phyloP scores from a whole-genome alignment of 192 early-diverging fungal species.

The Radiomyces spectabilis region DNA sequence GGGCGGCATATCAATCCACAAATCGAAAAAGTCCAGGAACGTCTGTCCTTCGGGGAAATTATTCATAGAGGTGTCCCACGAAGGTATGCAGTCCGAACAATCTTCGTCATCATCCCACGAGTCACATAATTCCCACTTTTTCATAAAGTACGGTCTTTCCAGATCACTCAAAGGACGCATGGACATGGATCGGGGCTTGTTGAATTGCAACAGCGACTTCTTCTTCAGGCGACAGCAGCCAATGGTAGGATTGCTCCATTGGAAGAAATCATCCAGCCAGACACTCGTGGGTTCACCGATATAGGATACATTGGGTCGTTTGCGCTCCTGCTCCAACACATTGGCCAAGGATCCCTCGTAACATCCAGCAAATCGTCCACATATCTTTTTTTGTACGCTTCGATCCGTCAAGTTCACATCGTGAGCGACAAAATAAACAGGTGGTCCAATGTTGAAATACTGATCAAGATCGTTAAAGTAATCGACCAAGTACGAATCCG shows the following conservation, averaged over 20 bases:
- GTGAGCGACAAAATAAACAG: slow-evolving; percentile 58
- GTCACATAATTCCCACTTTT: slow-evolving; percentile 31
- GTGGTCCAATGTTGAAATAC: slow-evolving; percentile 56
- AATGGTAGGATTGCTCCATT: slow-evolving; percentile 54
- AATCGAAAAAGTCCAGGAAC: slow-evolving; percentile 42
- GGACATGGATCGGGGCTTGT: neutral
- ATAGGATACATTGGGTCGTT: slow-evolving; percentile 47
- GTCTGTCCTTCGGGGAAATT: slow-evolving; percentile 46
- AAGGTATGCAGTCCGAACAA: slow-evolving; percentile 31
- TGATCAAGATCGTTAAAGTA: slow-evolving; percentile 55
- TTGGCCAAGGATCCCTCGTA: slow-evolving; percentile 44
- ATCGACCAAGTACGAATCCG: slow-evolving; percentile 55
- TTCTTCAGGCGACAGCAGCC: slow-evolving; percentile 51
- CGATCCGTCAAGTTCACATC: slow-evolving; percentile 36
- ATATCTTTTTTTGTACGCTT: slow-evolving; percentile 42
- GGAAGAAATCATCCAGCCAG: slow-evolving; percentile 60
- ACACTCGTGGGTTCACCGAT: slow-evolving; percentile 54
- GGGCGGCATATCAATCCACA: slow-evolving; percentile 44
- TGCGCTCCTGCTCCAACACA: slow-evolving; percentile 56
- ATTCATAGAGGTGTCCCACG: slow-evolving; percentile 50
- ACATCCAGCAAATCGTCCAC: slow-evolving; percentile 52
- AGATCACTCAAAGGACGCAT: neutral
- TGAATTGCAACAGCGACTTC: neutral
- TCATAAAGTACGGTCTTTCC: slow-evolving; percentile 3
- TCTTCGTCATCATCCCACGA: slow-evolving; percentile 41